These are phyloP conservation scores for Venturia oleaginea DNA, from an alignment of 2,329 filamentous ascomycete genomes.

Conservation along the genomic window DNA sequence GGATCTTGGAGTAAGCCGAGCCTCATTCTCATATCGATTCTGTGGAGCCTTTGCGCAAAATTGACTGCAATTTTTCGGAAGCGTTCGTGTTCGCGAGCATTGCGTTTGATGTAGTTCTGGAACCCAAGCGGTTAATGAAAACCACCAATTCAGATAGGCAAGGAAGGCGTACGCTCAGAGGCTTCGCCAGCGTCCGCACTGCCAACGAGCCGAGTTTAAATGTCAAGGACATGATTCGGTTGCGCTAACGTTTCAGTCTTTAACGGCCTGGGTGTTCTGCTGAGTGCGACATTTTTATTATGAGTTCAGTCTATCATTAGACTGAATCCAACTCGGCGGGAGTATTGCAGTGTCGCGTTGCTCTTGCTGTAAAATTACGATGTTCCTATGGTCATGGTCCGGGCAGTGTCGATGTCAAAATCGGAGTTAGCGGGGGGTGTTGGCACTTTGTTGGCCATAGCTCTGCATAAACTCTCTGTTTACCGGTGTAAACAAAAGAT, in stretches of 20 bases:
- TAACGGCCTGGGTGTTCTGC: neutral
- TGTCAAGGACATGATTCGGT: slow-evolving; percentile 48
- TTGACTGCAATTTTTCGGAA: slow-evolving; percentile 53
- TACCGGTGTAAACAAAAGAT: slow-evolving; percentile 3
- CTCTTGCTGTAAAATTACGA: neutral
- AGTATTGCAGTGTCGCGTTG: neutral
- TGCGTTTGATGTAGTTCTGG: slow-evolving; percentile 58
- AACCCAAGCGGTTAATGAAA: neutral
- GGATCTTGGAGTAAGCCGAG: slow-evolving; percentile 56
- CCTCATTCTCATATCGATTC: slow-evolving; percentile 59
- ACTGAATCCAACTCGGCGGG: neutral
- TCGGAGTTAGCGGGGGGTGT: neutral
- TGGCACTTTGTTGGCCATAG: neutral
- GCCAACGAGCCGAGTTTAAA: slow-evolving; percentile 57
- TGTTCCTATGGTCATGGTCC: neutral
- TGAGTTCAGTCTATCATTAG: neutral
- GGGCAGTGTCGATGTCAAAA: neutral
- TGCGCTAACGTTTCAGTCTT: neutral
- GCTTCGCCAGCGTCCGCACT: slow-evolving; percentile 58
- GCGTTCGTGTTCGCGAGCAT: slow-evolving; percentile 59
- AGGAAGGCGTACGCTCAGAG: slow-evolving; percentile 48
- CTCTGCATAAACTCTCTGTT: neutral
- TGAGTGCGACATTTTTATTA: neutral
- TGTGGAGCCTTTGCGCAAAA: slow-evolving; percentile 55
- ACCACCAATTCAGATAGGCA: neutral